Base-by-base conservation (phyloP, 352 stramenopile genomes). In the Phytophthora idaei region DNA sequence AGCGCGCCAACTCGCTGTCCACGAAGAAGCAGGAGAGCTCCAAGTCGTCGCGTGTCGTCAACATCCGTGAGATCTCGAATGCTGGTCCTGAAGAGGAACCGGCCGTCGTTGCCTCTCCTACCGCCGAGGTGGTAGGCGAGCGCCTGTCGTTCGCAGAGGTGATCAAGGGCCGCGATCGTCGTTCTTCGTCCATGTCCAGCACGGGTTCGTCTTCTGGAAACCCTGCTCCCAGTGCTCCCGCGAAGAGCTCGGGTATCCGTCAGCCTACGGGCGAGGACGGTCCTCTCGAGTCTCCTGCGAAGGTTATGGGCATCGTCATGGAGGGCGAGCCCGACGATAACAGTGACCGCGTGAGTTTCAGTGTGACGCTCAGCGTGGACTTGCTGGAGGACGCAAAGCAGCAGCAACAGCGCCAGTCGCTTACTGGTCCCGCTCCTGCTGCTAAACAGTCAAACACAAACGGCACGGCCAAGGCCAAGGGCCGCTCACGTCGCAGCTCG, bases 211-310 rank as follows among this genome's bases (percentile, higher is more conserved):
- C 71, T 17, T 57, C 64, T 41, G 70, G 61, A 15, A 65, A 56
- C 2, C 61, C 65, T 29, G 51, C 52, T 7, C 52, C 65, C n/a
- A 69, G 73, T n/a, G 69, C 67, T 53, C 48, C 69, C 61, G 44
- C 44, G 2, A 76, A 73, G 31, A 55, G 21, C 50, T 48, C 69
- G 11, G 8, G 45, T 3, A 71, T 95, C 31, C 85, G 87, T 56
- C 87, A 95, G 66, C 87, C 87, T 3, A 95, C 85, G 14, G 87
- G 87, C 34, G 80, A 90, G 11, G 87, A 95, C 50, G 87, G 87
- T 10, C 80, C 81, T 29, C 76, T 94, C 25, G 70, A 74, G 27
- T 81, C 82, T 31, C 87, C 87, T 17, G 87, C 74, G 17, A 90
- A 90, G 67, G 81, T 95, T 49, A 95, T 95, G 85, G 86, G 87